Base-by-base conservation (phyloP, 352 stramenopile genomes). In the Phytophthora constricta region DNA sequence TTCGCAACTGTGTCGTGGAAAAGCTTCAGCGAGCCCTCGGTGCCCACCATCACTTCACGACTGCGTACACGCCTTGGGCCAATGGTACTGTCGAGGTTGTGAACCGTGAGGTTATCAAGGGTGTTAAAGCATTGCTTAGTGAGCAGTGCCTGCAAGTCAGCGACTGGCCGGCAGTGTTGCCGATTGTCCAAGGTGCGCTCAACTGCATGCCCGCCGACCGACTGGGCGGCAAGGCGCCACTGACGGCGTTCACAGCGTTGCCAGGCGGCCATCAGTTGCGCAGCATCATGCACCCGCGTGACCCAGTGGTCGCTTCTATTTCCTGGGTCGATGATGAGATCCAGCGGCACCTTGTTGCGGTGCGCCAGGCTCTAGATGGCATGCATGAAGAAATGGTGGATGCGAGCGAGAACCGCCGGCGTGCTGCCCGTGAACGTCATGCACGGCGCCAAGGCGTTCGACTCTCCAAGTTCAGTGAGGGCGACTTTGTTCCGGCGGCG, bases 401-500 rank as follows among this genome's bases (percentile, higher is more conserved):
- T 3, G 47, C 11, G 7, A 62, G 48, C n/a, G 61, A 74, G 14
- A 72, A 72, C 43, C 33, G 33, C 5, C 39, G 60, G 0, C 31
- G 23, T 3, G 45, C 34, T 7, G 56, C 50, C 8, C 56, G 65
- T 3, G 52, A 56, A 11, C 69, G 70, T 1, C 25, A 58, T 22
- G 51, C 41, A 0, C 27, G 46, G 1, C 49, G 26, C 4, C 17
- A 64, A 13, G 65, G 58, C 7, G 60, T 78, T 0, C 31, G 69
- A 4, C 59, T n/a, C n/a, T n/a, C 27, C 0, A 54, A 52, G 11
- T 70, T 75, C 19, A 56, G 27, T 9, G 19, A 34, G 4, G 55
- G 64, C 0, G 60, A 74, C 9, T 77, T 71, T 39, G 56, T 68
- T 2, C 45, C 74, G n/a, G 55, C 51, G 0, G 59, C 54, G 14